These are phyloP conservation scores for Fusarium phyllophilum DNA, from an alignment of 2,329 filamentous ascomycete genomes.

Conservation along the genomic window DNA sequence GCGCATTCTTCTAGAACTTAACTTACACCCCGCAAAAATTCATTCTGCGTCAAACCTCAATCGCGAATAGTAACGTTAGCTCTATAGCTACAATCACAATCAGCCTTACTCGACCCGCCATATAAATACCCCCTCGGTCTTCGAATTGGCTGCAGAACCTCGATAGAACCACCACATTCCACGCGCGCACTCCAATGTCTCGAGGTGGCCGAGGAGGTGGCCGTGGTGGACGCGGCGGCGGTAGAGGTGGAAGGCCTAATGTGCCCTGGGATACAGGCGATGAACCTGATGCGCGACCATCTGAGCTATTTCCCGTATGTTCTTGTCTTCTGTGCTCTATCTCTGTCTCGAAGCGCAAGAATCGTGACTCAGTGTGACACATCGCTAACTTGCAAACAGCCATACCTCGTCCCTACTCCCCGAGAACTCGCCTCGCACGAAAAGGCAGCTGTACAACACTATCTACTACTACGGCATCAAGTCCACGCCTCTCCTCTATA, in stretches of 20 bases:
- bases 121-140: neutral
- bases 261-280: conserved; percentile 64
- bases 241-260: conserved; percentile 57
- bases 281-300: conserved; percentile 66
- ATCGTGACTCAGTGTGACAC: neutral
- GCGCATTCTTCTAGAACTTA: conserved; percentile 13
- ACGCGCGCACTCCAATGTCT: conserved; percentile 54
- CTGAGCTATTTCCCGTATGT: conserved; percentile 68
- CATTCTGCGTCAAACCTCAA: conserved; percentile 29
- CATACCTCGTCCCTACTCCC: conserved; percentile 60
- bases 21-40: conserved; percentile 41
- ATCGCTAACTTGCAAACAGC: conserved; percentile 48
- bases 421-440: conserved; percentile 57
- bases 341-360: neutral
- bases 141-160: neutral
- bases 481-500: conserved; percentile 66
- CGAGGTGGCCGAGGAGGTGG: conserved; percentile 64
- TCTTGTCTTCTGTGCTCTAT: neutral
- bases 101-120: neutral
- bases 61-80: conserved; percentile 1
- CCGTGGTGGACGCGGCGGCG: conserved; percentile 60
- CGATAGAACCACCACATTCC: neutral
- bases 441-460: conserved; percentile 59
- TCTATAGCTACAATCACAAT: conserved; percentile 1
- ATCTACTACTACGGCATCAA: conserved; percentile 66